Conservation (phyloP, 768 basidiomycete species). For the Lactarius vividus region DNA sequence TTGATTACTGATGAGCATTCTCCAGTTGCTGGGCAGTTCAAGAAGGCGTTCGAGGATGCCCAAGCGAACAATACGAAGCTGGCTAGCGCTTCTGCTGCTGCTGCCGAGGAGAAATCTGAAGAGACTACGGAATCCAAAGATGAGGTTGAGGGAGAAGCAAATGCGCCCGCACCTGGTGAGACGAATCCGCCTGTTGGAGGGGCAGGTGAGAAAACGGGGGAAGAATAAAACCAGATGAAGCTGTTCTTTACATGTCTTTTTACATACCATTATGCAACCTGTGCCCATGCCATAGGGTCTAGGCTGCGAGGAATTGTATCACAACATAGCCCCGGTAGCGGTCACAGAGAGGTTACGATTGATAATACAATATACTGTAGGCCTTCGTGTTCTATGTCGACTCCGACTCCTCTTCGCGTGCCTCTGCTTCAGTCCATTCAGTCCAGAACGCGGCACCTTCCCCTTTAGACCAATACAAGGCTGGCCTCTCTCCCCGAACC, state of each 20-base stretch:
- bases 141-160: constrained; percentile 34
- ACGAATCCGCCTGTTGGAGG: constrained; percentile 30
- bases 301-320: constrained; percentile 13
- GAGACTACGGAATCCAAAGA: constrained; percentile 30
- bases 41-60: constrained; percentile 82
- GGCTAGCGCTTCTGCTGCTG: constrained; percentile 31
- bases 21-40: constrained; percentile 83
- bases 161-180: constrained; percentile 30
- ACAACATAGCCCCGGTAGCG: constrained; percentile 10
- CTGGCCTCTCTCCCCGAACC: constrained; percentile 58
- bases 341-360: constrained; percentile 18
- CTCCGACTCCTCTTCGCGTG: constrained; percentile 16
- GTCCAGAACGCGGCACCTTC: constrained; percentile 71
- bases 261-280: constrained; percentile 27
- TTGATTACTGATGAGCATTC: background rate
- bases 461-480: constrained; percentile 74
- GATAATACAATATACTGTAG: constrained; percentile 24
- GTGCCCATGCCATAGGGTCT: constrained; percentile 8
- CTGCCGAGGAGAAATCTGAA: constrained; percentile 36
- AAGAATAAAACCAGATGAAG: constrained; percentile 20
- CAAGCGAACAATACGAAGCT: constrained; percentile 59
- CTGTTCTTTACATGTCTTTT: constrained; percentile 22
- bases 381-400: constrained; percentile 12
- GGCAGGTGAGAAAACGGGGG: constrained; percentile 40
- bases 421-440: constrained; percentile 71